Conservation (phyloP, 2,329 filamentous ascomycete species). For the Calonectria naviculata region DNA sequence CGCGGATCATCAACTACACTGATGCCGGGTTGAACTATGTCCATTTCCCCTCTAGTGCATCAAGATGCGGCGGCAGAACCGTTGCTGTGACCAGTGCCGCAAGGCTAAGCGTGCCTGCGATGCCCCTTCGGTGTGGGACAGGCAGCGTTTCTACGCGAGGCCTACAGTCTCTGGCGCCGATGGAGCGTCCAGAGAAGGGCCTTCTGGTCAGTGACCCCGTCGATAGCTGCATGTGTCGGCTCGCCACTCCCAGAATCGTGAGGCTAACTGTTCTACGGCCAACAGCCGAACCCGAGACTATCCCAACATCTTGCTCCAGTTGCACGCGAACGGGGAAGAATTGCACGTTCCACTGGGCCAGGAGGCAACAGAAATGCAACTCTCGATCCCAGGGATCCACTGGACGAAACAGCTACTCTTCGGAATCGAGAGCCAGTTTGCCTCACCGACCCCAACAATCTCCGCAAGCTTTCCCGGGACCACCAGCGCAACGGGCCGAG, state of each 20-base stretch:
- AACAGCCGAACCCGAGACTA: slow-evolving; percentile 39
- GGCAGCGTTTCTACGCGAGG: slow-evolving; percentile 38
- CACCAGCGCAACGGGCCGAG: not conserved
- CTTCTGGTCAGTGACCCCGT: slow-evolving; percentile 35
- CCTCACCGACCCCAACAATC: not conserved
- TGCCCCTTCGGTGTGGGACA: slow-evolving; percentile 42
- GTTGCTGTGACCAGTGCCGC: slow-evolving; percentile 43
- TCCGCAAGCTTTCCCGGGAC: not conserved
- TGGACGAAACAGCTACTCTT: slow-evolving; percentile 35
- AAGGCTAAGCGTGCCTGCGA: slow-evolving; percentile 44
- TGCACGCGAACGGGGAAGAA: slow-evolving; percentile 41
- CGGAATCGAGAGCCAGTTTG: not conserved
- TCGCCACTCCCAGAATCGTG: slow-evolving; percentile 16
- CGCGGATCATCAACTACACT: not conserved
- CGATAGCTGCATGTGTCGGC: slow-evolving; percentile 14
- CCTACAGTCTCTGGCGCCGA: slow-evolving; percentile 31
- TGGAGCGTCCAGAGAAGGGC: slow-evolving; percentile 37
- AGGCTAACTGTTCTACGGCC: slow-evolving; percentile 34
- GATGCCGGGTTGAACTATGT: not conserved
- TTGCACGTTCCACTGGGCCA: slow-evolving; percentile 42
- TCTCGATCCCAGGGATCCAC: slow-evolving; percentile 34
- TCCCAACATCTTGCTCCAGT: slow-evolving; percentile 41
- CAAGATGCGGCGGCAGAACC: slow-evolving; percentile 42
- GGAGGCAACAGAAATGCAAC: slow-evolving; percentile 38
- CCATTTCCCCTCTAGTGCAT: not conserved